Evolutionary conservation across 1,284 basidiomycete genomes (phyloP), one percentile per base, ranked within the genome.

Genomic region (Papiliotrema laurentii): DNA sequence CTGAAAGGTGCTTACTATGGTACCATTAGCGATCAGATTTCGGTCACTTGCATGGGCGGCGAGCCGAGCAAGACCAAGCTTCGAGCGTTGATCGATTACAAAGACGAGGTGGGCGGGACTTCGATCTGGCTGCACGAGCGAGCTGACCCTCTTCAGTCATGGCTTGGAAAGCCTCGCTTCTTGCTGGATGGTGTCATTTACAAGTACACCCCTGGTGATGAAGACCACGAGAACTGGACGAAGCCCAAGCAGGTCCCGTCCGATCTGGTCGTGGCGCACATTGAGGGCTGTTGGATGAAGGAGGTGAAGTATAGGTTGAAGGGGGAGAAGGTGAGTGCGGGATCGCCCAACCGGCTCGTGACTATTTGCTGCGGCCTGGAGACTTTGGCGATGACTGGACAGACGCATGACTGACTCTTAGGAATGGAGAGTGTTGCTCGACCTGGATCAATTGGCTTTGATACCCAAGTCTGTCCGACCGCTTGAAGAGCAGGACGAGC

Each of bases 241-340:
- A 87, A 84, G 70, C 81, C 89, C 58, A 97, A 90, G 75, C 86
- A 96, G 59, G 90, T 98, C 16, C 93, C 93, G 1, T 73, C 78
- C 37, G 82, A 85, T 35, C 80, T 83, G 50, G 74, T 92, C 36
- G 82, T 92, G 7, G 92, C 87, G 2, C 79, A 83, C 30, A 81
- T 97, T 50, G 89, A 94, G 49, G 94, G 94, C 1, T 83, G 82
- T 50, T 98, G 94, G 94, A 81, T 84, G 58, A 84, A 85, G 49
- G 76, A 80, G 53, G 83, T 98, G 64, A 83, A 83, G 38, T 97
- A 88, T 83, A 84, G 83, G 66, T 80, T 80, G 44, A 84, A 83
- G 49, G 83, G 81, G 1, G 75, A 79, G 37, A 77, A 78, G 67
- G 78, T 77, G 55, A 65, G 66, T 72, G 64, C 14, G n/a, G n/a